Evolutionary conservation across 2,329 filamentous ascomycete genomes (phyloP), one percentile per base, ranked within the genome.

Genomic region (Aspergillus bombycis): DNA sequence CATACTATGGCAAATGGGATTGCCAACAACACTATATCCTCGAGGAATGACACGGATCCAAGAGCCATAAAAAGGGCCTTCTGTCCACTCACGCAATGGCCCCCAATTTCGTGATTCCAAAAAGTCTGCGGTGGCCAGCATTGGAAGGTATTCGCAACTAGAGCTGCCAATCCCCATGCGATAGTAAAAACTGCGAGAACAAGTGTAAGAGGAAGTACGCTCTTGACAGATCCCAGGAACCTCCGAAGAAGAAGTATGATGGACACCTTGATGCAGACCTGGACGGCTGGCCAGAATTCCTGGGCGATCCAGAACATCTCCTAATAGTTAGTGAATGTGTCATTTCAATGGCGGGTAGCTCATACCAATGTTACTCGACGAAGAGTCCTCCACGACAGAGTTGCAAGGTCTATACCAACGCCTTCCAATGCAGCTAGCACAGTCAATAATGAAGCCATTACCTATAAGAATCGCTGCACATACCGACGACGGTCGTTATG

Each of bases 91-190:
- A 58, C 38, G 21, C 57, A 58, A 9, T 32, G n/a, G 12, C 57
- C 57, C 16, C 28, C 19, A 8, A 28, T 28, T 10, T 23, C 41
- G 4, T 50, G 28, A 32, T 58, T 19, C 57, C 57, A 58, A 10
- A 58, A 50, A 30, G 50, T 38, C 30, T 58, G 57, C 23, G 43
- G 43, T 26, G 57, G 57, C 57, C 57, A 50, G 45, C 57, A 58
- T 19, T 58, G 57, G 11, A 58, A 58, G 12, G 30, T 58, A 30
- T 58, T 58, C 16, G 41, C 28, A 28, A 58, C 7, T 5, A 58
- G 32, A 12, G 26, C 30, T 11, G 43, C 41, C 43, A 32, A n/a
- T 4, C 57, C 57, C 57, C 57, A 58, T 23, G 30, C 43, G 10
- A 38, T 3, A 11, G 28, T 50, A 21, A 58, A 58, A 43, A 58